Evolutionary conservation across 257 asterid genomes (phyloP).

Genomic region (Linderniella brevidens): DNA sequence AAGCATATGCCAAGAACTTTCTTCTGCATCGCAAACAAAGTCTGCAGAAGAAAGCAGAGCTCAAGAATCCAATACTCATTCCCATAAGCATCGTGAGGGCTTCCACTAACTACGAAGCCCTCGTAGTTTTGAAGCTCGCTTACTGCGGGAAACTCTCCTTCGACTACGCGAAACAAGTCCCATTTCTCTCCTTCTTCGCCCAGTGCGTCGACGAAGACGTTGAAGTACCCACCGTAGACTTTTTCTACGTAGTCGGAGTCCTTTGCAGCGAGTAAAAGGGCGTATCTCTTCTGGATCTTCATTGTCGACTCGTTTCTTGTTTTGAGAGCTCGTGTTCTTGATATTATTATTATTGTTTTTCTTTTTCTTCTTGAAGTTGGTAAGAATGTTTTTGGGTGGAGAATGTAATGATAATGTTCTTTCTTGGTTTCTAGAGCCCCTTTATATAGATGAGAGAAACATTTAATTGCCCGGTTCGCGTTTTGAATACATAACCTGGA

Average conservation of each 20-base stretch:
- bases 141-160: conserved; percentile 28
- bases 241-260: conserved; percentile 37
- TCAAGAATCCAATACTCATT: conserved; percentile 35
- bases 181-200: conserved; percentile 39
- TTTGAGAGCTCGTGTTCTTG: neutral
- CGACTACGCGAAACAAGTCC: conserved; percentile 38
- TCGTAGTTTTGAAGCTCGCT: conserved; percentile 27
- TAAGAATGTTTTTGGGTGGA: too few species aligned
- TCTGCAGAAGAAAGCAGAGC: conserved; percentile 26
- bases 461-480: too few species aligned
- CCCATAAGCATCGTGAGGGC: conserved; percentile 46
- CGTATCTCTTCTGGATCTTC: conserved; percentile 23
- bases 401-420: too few species aligned
- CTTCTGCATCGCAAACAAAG: conserved; percentile 22
- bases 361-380: too few species aligned
- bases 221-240: conserved; percentile 32
- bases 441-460: too few species aligned
- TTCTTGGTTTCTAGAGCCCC: too few species aligned
- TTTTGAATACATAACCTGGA: too few species aligned
- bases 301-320: conserved; percentile 9
- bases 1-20: conserved; percentile 48
- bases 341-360: too few species aligned
- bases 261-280: conserved; percentile 21
- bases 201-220: conserved; percentile 29
- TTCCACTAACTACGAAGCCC: conserved; percentile 44